These are phyloP conservation scores for Murraya koenigii DNA, from an alignment of 345 rosid species.

Conservation along the genomic window DNA sequence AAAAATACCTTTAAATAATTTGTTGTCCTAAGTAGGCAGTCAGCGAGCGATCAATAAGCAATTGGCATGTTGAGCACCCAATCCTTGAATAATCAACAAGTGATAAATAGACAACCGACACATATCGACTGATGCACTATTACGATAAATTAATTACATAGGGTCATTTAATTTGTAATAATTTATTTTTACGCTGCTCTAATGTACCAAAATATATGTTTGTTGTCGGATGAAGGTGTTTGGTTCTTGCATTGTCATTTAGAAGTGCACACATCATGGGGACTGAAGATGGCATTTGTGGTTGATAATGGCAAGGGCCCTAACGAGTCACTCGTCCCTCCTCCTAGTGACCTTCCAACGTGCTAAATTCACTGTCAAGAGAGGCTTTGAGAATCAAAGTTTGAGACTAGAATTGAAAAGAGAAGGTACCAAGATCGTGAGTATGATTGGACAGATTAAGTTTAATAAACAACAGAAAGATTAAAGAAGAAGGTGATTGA, in stretches of 20 bases:
- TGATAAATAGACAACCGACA: neutral
- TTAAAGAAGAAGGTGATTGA: neutral
- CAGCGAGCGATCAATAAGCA: neutral
- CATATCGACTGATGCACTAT: too few relatives aligned
- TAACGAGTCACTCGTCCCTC: slow-evolving; percentile 53
- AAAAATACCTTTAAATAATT: neutral
- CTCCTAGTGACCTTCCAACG: slow-evolving; percentile 77
- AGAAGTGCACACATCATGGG: slow-evolving; percentile 86
- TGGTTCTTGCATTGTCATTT: slow-evolving; percentile 88
- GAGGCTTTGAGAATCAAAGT: slow-evolving; percentile 9
- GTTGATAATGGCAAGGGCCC: slow-evolving; percentile 70
- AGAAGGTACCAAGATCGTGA: neutral
- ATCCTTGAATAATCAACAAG: too few relatives aligned
- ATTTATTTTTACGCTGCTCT: neutral
- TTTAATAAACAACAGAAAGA: neutral
- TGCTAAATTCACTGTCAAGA: slow-evolving; percentile 28
- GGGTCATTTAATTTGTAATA: too few relatives aligned
- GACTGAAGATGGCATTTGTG: slow-evolving; percentile 80
- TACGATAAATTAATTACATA: too few relatives aligned
- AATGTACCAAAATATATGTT: neutral
- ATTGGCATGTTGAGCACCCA: too few relatives aligned
- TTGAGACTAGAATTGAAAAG: slow-evolving; percentile 2
- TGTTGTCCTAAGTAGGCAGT: neutral
- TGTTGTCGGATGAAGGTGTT: slow-evolving; percentile 40
- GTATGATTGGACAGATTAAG: neutral